Conservation (phyloP, 371 early-diverging fungal genomes). For the Parasitella parasitica region DNA sequence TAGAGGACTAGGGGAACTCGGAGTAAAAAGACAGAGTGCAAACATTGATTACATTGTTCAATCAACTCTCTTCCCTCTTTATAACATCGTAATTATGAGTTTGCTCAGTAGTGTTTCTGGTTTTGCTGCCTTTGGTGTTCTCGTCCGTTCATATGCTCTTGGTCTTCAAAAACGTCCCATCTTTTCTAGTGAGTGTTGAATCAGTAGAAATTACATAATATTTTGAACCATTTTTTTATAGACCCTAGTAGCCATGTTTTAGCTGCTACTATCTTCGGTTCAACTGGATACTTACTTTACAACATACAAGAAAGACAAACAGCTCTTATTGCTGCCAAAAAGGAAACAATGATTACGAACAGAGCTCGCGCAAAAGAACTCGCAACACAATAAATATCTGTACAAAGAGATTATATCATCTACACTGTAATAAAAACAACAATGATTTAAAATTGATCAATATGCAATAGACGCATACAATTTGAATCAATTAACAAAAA, state of each 20-base stretch:
- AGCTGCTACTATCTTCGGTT: constrained; percentile 49
- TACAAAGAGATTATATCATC: neutral
- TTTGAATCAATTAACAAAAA: neutral
- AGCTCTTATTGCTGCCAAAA: constrained; percentile 46
- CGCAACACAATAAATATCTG: constrained; percentile 25
- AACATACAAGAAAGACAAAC: constrained; percentile 43
- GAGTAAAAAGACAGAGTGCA: neutral
- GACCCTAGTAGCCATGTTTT: constrained; percentile 42
- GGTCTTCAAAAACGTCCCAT: constrained; percentile 53
- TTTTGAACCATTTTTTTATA: neutral
- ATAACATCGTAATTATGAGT: constrained; percentile 28
- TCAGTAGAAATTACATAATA: neutral
- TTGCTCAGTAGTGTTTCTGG: constrained; percentile 50
- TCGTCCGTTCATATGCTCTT: constrained; percentile 54
- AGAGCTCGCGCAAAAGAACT: constrained; percentile 51
- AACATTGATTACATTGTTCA: neutral
- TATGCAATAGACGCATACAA: neutral
- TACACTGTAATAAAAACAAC: neutral
- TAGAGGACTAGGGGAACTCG: neutral
- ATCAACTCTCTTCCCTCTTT: constrained; percentile 7
- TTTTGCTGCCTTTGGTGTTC: constrained; percentile 54
- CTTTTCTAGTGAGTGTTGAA: constrained; percentile 36
- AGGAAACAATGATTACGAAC: constrained; percentile 45
- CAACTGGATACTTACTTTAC: constrained; percentile 42
- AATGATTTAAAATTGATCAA: neutral